Conservation (phyloP, 2,329 filamentous ascomycete genomes). For the Xylaria sp. region DNA sequence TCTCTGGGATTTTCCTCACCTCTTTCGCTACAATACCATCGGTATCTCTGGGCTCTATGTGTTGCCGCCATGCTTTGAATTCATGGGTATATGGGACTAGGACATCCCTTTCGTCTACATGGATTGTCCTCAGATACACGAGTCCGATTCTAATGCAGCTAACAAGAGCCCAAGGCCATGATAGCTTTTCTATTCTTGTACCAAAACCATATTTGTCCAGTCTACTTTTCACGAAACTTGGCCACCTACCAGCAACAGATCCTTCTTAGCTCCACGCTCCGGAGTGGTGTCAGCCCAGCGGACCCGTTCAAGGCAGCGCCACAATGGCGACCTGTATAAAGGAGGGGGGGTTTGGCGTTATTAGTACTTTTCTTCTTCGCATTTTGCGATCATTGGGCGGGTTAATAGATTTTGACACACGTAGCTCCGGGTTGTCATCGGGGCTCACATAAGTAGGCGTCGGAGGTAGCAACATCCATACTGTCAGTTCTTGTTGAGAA, state of each 20-base stretch:
- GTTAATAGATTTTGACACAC: constrained; percentile 36
- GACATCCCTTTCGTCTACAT: constrained; percentile 25
- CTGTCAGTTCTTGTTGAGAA: constrained; percentile 25
- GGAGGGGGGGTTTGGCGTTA: constrained; percentile 22
- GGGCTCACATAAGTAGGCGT: constrained; percentile 33
- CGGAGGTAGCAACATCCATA: constrained; percentile 35
- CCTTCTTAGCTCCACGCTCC: constrained; percentile 4
- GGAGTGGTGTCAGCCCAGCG: constrained; percentile 17
- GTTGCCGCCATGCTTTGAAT: constrained; percentile 23
- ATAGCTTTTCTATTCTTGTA: constrained; percentile 44
- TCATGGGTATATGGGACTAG: constrained; percentile 29
- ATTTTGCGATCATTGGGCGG: constrained; percentile 22
- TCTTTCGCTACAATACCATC: constrained; percentile 4
- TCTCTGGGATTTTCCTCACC: constrained; percentile 21
- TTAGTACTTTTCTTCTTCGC: background rate
- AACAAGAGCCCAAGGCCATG: constrained; percentile 26
- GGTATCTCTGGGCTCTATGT: constrained; percentile 28
- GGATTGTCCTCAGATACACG: background rate
- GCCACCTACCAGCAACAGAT: constrained; percentile 1
- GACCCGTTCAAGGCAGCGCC: constrained; percentile 9
- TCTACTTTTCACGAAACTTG: constrained; percentile 19
- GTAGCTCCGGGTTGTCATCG: constrained; percentile 20
- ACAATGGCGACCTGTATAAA: constrained; percentile 31
- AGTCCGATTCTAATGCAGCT: background rate
- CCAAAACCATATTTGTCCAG: constrained; percentile 41